A percentile compares a stretch with the other conserved stretches of the same genome.
Evolutionary conservation across 768 basidiomycete species (phyloP).

Genomic region (Suillus americanus): DNA sequence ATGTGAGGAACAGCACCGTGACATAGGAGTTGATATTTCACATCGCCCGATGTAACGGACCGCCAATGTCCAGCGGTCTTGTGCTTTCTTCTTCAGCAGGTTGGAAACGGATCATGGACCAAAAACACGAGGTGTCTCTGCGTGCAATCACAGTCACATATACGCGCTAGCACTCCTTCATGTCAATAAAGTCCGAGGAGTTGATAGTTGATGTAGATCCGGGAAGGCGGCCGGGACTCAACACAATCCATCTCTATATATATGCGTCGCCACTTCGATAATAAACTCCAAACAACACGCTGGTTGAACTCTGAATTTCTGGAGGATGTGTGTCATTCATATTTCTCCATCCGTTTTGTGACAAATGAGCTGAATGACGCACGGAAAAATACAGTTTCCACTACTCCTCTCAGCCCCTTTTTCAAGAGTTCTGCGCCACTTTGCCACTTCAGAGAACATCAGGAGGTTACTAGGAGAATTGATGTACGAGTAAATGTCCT

Average conservation of each 20-base stretch:
- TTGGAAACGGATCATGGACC: not conserved
- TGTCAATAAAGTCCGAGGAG: conserved; percentile 3
- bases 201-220: not conserved
- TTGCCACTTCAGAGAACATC: not conserved
- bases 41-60: not conserved
- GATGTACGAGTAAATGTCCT: not conserved
- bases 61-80: not conserved
- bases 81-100: not conserved
- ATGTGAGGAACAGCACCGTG: not conserved
- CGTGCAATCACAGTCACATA: not conserved
- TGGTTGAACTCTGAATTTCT: not conserved
- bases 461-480: not conserved
- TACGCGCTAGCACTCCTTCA: not conserved
- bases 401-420: not conserved
- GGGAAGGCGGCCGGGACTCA: not conserved
- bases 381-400: not conserved
- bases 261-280: not conserved
- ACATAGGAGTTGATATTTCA: not conserved
- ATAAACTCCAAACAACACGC: not conserved
- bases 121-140: not conserved
- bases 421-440: not conserved
- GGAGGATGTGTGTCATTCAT: not conserved
- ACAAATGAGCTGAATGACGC: not conserved
- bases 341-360: not conserved
- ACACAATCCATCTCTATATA: not conserved